Evolutionary conservation across 2,329 filamentous ascomycete genomes (phyloP).

Genomic region (Ophiostoma australiae): DNA sequence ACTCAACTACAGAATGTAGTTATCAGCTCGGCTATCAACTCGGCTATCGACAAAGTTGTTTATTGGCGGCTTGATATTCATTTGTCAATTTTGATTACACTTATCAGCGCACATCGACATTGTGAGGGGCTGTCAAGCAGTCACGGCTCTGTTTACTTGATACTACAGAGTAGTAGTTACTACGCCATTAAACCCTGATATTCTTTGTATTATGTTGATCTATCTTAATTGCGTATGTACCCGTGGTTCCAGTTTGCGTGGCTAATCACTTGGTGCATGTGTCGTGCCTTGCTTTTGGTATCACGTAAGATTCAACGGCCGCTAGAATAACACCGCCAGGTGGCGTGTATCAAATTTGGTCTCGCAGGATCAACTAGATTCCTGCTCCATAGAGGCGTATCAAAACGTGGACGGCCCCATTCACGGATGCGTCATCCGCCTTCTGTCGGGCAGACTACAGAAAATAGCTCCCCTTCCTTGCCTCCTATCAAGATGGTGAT

Average conservation of each 20-base stretch:
- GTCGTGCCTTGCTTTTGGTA: neutral
- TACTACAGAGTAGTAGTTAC: too few relatives aligned
- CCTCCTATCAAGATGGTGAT: neutral
- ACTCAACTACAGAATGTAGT: too few relatives aligned
- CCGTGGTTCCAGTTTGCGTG: neutral
- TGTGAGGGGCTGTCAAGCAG: too few relatives aligned
- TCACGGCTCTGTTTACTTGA: too few relatives aligned
- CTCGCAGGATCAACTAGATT: neutral
- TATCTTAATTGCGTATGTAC: neutral
- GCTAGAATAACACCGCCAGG: neutral
- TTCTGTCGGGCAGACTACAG: neutral
- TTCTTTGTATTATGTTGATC: neutral
- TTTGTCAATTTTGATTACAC: too few relatives aligned
- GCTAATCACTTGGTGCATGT: neutral
- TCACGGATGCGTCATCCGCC: neutral
- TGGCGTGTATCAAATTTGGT: neutral
- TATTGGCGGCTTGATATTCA: too few relatives aligned
- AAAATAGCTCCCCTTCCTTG: neutral
- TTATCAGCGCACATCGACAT: too few relatives aligned
- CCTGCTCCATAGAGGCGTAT: neutral
- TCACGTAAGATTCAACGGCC: neutral
- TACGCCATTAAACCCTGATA: neutral
- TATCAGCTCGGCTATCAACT: too few relatives aligned
- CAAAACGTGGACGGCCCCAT: neutral
- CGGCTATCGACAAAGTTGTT: too few relatives aligned